phyloP scores from a whole-genome alignment of 2,329 filamentous ascomycete genomes.

The Microdochium trichocladiopsis region DNA sequence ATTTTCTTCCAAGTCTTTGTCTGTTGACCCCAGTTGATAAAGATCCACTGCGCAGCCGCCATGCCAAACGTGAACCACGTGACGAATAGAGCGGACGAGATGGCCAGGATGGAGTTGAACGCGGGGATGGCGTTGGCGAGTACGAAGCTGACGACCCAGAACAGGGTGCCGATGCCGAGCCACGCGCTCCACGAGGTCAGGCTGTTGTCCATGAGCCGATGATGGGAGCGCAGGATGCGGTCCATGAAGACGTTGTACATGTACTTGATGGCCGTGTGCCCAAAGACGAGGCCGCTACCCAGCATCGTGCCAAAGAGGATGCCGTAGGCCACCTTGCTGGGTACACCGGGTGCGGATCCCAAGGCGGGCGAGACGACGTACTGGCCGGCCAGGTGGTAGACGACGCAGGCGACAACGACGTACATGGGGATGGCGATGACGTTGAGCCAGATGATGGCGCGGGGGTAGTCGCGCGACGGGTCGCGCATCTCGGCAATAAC shows the following conservation, averaged over 20 bases:
- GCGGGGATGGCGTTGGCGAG: constrained; percentile 28
- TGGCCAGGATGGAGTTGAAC: constrained; percentile 28
- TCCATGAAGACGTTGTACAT: constrained; percentile 23
- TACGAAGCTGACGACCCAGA: constrained; percentile 26
- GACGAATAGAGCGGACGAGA: constrained; percentile 26
- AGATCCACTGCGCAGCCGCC: constrained; percentile 26
- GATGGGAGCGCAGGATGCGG: constrained; percentile 20
- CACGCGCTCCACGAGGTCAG: constrained; percentile 25
- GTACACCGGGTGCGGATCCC: constrained; percentile 30
- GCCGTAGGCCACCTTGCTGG: constrained; percentile 38
- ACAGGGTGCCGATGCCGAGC: constrained; percentile 22
- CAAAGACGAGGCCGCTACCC: constrained; percentile 22
- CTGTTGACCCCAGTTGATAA: constrained; percentile 24
- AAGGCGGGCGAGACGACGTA: constrained; percentile 38
- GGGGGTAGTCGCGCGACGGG: constrained; percentile 14
- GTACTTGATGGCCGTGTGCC: constrained; percentile 26
- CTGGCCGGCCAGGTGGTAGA: constrained; percentile 38
- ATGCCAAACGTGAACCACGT: constrained; percentile 30
- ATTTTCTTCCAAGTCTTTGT: constrained; percentile 21
- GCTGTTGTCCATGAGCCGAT: constrained; percentile 23
- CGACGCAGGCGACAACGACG: constrained; percentile 27
- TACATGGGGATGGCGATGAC: constrained; percentile 21
- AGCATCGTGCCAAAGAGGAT: constrained; percentile 21
- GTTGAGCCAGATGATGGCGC: constrained; percentile 14
- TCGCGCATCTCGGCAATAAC: constrained; percentile 23